These are phyloP conservation scores for Candolleomyces eurysporus DNA, from an alignment of 768 basidiomycete species.

Conservation along the genomic window DNA sequence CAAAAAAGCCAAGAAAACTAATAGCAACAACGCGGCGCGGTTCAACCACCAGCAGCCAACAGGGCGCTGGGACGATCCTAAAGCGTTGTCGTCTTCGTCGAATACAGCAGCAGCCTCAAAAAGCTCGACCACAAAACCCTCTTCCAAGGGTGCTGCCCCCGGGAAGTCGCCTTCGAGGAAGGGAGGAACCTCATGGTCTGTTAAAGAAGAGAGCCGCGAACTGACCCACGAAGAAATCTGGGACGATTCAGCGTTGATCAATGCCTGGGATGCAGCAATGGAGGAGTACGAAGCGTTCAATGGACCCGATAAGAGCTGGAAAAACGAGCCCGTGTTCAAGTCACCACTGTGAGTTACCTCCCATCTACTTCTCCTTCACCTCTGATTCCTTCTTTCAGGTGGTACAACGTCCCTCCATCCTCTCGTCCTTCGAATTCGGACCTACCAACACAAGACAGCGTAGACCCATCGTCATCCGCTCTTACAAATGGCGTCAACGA, in stretches of 20 bases:
- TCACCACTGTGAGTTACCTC: conserved; percentile 61
- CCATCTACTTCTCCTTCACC: background rate
- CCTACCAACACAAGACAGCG: conserved; percentile 1
- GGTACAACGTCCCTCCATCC: conserved; percentile 67
- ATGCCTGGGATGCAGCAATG: conserved; percentile 82
- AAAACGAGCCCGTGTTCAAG: conserved; percentile 63
- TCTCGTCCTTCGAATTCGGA: no score
- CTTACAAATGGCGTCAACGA: background rate
- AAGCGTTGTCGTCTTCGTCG: conserved; percentile 6
- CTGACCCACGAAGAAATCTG: conserved; percentile 76
- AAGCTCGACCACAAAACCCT: background rate
- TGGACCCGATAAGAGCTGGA: conserved; percentile 72
- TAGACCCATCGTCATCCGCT: background rate
- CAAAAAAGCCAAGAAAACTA: conserved; percentile 55
- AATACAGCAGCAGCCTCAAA: background rate
- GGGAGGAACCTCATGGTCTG: conserved; percentile 30
- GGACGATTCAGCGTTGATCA: conserved; percentile 82
- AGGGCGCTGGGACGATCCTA: conserved; percentile 44
- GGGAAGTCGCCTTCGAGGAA: background rate
- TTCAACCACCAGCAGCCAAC: conserved; percentile 18
- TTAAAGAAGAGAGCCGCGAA: conserved; percentile 51
- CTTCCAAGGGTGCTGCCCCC: background rate
- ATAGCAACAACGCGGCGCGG: conserved; percentile 26
- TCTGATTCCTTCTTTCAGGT: conserved; percentile 39
- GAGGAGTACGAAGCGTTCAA: conserved; percentile 78